Conservation (phyloP, 148 eudicot species). For the Suaeda aralocaspica region DNA sequence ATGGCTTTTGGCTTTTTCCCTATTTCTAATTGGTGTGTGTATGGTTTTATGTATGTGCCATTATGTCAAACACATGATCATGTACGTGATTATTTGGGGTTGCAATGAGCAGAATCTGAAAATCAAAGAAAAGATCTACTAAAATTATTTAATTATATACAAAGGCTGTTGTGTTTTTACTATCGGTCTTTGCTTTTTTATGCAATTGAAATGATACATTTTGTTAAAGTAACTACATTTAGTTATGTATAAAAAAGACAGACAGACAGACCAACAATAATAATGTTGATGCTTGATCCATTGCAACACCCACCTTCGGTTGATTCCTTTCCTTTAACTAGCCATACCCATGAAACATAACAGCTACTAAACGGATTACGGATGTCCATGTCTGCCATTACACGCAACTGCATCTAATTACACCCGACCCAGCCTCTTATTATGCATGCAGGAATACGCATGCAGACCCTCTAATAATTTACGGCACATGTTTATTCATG, state of each 20-base stretch:
- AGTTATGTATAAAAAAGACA: conserved; percentile 20
- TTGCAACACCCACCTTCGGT: no score
- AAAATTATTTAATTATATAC: conserved; percentile 14
- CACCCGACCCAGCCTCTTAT: no score
- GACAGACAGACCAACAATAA: conserved; percentile 31
- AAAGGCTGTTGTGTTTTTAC: conserved; percentile 18
- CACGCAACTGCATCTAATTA: no score
- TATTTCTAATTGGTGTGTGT: conserved; percentile 2
- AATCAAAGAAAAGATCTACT: conserved; percentile 11
- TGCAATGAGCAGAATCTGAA: conserved; percentile 24
- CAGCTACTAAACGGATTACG: no score
- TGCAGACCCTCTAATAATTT: no score
- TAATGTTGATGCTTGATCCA: no score
- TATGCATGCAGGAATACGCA: no score
- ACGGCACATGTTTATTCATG: no score
- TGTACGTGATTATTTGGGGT: conserved; percentile 16
- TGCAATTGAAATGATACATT: conserved; percentile 25
- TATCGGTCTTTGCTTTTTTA: conserved; percentile 28
- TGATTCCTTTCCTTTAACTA: no score
- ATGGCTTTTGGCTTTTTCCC: conserved; percentile 22
- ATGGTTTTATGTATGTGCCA: conserved; percentile 18
- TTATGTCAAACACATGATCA: conserved; percentile 22
- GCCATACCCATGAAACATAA: no score
- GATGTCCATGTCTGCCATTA: no score
- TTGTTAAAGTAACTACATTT: conserved; percentile 21